These are phyloP conservation scores for Rhododendron griersonianum DNA, from an alignment of 148 eudicot genomes.

Conservation along the genomic window DNA sequence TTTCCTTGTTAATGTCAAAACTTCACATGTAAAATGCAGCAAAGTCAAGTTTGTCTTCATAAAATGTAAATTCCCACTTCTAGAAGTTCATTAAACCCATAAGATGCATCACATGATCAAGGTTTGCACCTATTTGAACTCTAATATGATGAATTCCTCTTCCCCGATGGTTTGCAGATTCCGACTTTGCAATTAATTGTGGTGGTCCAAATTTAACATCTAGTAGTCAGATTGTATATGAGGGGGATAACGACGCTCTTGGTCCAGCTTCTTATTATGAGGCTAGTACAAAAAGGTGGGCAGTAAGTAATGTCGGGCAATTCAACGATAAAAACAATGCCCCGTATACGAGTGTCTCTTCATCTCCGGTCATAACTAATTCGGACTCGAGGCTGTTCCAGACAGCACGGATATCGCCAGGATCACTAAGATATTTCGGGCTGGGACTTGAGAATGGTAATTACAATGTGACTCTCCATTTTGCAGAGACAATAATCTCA, in stretches of 20 bases:
- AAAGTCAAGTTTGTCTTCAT: background rate
- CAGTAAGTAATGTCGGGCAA: conserved; percentile 59
- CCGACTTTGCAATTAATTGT: conserved; percentile 62
- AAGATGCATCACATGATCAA: background rate
- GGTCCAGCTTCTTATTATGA: conserved; percentile 64
- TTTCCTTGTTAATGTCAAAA: background rate
- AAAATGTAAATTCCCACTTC: background rate
- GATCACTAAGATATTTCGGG: too few species aligned
- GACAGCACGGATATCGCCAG: too few species aligned
- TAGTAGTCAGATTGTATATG: conserved; percentile 30
- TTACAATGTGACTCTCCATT: too few species aligned
- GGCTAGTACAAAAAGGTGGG: conserved; percentile 50
- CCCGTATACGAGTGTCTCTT: too few species aligned
- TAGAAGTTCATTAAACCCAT: background rate
- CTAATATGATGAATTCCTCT: background rate
- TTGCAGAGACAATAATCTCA: too few species aligned
- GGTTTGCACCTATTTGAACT: background rate
- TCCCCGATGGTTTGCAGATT: conserved; percentile 40
- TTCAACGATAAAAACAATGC: too few species aligned
- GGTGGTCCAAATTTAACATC: conserved; percentile 60
- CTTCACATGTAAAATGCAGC: background rate
- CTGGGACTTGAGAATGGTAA: too few species aligned
- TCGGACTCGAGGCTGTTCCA: too few species aligned
- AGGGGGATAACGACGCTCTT: conserved; percentile 45
- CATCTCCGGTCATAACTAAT: too few species aligned